Evolutionary conservation across 352 stramenopile species (phyloP).

Genomic region (Blastocystis sp.): DNA sequence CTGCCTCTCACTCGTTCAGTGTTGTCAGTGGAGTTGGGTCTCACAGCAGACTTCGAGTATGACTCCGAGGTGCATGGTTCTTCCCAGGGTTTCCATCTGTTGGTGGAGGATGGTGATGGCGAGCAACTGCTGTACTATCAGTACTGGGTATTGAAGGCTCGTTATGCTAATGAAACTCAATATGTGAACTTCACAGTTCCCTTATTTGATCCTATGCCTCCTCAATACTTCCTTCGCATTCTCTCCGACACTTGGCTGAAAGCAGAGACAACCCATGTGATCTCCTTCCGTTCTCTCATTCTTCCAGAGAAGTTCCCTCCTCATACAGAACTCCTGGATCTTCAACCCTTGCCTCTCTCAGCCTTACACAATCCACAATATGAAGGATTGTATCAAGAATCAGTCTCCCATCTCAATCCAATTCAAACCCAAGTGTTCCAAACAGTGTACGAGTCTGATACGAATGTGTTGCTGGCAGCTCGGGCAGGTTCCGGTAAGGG

Average conservation of each 20-base stretch:
- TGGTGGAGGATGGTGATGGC: constrained; percentile 96
- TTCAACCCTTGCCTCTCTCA: constrained; percentile 88
- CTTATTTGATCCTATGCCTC: constrained; percentile 92
- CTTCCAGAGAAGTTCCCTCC: constrained; percentile 95
- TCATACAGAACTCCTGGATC: constrained; percentile 92
- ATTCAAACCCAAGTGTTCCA: constrained; percentile 97
- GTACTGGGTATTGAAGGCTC: constrained; percentile 87
- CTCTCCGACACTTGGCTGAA: constrained; percentile 97
- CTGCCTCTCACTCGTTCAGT: constrained; percentile 96
- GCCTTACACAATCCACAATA: constrained; percentile 65
- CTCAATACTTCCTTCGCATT: constrained; percentile 95
- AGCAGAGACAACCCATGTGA: constrained; percentile 87
- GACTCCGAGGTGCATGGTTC: constrained; percentile 89
- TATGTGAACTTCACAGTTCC: constrained; percentile 91
- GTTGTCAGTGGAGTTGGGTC: constrained; percentile 88
- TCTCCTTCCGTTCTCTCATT: constrained; percentile 97
- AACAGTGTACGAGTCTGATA: constrained; percentile 89
- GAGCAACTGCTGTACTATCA: constrained; percentile 97
- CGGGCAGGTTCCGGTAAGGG: constrained; percentile 90
- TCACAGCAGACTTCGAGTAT: constrained; percentile 95
- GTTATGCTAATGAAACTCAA: constrained; percentile 78
- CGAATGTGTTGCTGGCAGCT: constrained; percentile 89
- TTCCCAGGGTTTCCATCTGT: constrained; percentile 91
- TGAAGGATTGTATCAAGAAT: constrained; percentile 57
- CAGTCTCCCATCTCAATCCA: constrained; percentile 91